Evolutionary conservation across 129 eudicot genomes (phyloP), one percentile per base, ranked within the genome.

Genomic region (Chrysanthemum makinoi): DNA sequence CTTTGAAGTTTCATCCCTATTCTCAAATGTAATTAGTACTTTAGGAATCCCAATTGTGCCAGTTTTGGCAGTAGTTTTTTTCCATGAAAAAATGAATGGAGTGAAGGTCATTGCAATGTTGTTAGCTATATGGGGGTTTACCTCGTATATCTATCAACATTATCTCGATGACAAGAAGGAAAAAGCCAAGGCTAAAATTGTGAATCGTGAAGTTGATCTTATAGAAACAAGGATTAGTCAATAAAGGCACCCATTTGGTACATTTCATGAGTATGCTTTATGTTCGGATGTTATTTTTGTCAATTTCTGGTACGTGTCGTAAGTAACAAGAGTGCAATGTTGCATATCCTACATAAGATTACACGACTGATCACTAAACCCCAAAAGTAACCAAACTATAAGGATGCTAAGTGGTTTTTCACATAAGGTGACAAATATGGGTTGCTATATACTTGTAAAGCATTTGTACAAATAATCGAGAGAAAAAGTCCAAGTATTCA

Each of bases 121-220:
- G 48, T 59, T 88, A 49, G 85, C 91, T 0, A 15, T 79, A 44
- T 79, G 91, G 91, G 96, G 96, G n/a, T 81, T 89, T 51, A 73
- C 46, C 35, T 82, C 86, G 14, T 85, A 83, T 75, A 63, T 79
- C 15, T 85, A 88, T 74, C 91, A 88, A 28, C 74, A 85, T 35
- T 88, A 81, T 68, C 79, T 87, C 15, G 86, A 82, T 48, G 79
- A 85, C 44, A 67, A 61, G 49, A 57, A 75, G 33, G 72, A 70
- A 50, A 80, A 63, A 16, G 35, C 15, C 5, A 46, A 60, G 51
- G 52, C 30, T 67, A 68, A 44, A 73, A 14, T 24, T 53, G 65
- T 24, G 35, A 69, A 39, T 62, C 58, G 6, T 44, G 66, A 77
- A 52, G 75, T 74, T 51, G 54, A 19, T 68, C 75, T 74, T 19